Conservation (phyloP, 768 basidiomycete species). For the Coprinopsis cinerea region DNA sequence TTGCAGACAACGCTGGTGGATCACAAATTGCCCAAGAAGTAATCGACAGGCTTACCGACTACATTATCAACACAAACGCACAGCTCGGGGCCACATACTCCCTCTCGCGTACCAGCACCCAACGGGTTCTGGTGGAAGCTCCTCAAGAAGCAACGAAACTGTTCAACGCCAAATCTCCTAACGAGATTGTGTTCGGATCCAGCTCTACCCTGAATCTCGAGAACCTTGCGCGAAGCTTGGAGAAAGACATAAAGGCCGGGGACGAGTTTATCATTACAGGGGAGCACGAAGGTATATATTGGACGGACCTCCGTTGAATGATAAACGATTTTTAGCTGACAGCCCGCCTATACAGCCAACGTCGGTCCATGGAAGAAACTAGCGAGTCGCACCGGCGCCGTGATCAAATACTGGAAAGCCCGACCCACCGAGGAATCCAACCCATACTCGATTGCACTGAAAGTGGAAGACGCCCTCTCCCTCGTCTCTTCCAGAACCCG, state of each 20-base stretch:
- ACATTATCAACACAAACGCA: slow-evolving; percentile 65
- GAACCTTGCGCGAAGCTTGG: slow-evolving; percentile 61
- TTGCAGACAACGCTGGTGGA: slow-evolving; percentile 74
- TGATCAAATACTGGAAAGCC: slow-evolving; percentile 56
- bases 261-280: slow-evolving; percentile 77
- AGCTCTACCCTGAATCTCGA: slow-evolving; percentile 67
- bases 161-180: slow-evolving; percentile 55
- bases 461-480: slow-evolving; percentile 50
- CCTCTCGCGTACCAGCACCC: slow-evolving; percentile 45
- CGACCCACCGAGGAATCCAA: slow-evolving; percentile 45
- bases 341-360: slow-evolving; percentile 44
- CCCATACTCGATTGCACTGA: slow-evolving; percentile 57
- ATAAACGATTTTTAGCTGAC: not conserved
- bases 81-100: slow-evolving; percentile 71
- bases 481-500: slow-evolving; percentile 63
- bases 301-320: not conserved
- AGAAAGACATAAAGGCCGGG: slow-evolving; percentile 43
- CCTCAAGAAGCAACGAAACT: slow-evolving; percentile 48
- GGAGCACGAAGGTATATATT: slow-evolving; percentile 65
- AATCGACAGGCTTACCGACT: slow-evolving; percentile 58
- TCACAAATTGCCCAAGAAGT: slow-evolving; percentile 54
- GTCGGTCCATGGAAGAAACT: slow-evolving; percentile 73
- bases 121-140: slow-evolving; percentile 42
- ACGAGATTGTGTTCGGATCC: slow-evolving; percentile 62
- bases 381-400: slow-evolving; percentile 48